These are phyloP conservation scores for Globisporangium megalacanthum DNA, from an alignment of 352 stramenopile species.

Conservation along the genomic window DNA sequence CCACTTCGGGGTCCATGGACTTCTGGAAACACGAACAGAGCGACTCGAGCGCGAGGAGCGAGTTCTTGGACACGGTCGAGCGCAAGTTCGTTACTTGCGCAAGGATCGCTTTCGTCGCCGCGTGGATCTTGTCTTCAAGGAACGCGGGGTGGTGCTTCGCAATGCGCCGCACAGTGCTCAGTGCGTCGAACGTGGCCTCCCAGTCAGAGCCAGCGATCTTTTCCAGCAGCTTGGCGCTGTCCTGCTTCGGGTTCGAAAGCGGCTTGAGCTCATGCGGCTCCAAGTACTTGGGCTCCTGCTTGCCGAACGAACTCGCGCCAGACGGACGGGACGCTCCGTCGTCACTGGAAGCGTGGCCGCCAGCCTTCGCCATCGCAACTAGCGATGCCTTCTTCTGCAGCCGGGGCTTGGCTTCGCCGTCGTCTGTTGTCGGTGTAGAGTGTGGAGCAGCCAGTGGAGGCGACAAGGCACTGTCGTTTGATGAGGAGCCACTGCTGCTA, in stretches of 20 bases:
- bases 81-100: slow-evolving; percentile 64
- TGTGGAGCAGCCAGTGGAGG: too few species aligned
- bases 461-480: background rate
- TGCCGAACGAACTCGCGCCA: slow-evolving; percentile 16
- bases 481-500: background rate
- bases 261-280: slow-evolving; percentile 52
- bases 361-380: background rate
- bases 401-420: background rate
- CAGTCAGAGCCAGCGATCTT: slow-evolving; percentile 45
- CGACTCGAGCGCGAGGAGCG: slow-evolving; percentile 60
- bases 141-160: slow-evolving; percentile 42
- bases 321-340: slow-evolving; percentile 3
- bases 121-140: slow-evolving; percentile 41
- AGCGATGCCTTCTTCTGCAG: slow-evolving; percentile 2
- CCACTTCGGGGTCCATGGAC: slow-evolving; percentile 52
- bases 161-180: slow-evolving; percentile 54
- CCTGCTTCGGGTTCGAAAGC: slow-evolving; percentile 53
- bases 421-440: background rate
- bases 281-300: slow-evolving; percentile 66
- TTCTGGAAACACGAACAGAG: slow-evolving; percentile 40
- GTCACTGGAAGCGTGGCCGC: background rate
- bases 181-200: slow-evolving; percentile 56
- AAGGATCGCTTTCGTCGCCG: slow-evolving; percentile 40
- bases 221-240: slow-evolving; percentile 27
- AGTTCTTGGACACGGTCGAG: slow-evolving; percentile 72